Conservation (phyloP, 1,284 basidiomycete genomes). For the Paramarasmius palmivorus region DNA sequence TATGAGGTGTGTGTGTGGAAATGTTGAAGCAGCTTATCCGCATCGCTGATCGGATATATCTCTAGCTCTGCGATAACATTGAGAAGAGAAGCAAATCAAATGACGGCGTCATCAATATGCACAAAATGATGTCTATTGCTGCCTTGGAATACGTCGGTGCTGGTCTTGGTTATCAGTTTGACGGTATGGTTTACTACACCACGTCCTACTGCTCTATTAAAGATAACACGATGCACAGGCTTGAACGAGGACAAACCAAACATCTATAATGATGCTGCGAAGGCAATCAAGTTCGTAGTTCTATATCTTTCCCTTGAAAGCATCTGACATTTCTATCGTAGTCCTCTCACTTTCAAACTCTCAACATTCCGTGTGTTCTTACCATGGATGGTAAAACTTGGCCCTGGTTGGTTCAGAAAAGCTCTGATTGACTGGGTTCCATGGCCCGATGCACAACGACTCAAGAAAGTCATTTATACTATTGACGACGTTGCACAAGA, state of each 20-base stretch:
- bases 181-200: background rate
- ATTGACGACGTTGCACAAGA: background rate
- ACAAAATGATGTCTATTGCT: constrained; percentile 1
- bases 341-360: background rate
- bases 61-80: background rate
- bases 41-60: no score
- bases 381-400: background rate
- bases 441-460: background rate
- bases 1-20: no score
- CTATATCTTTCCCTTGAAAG: background rate
- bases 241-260: background rate
- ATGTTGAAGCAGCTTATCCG: no score
- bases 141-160: constrained; percentile 4
- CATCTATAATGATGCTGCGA: background rate
- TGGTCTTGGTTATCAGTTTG: constrained; percentile 1
- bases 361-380: background rate
- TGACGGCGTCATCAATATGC: background rate
- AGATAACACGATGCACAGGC: no score
- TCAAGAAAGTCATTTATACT: background rate
- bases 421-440: background rate
- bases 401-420: background rate
- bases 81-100: background rate
- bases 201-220: background rate
- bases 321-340: background rate
- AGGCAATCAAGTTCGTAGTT: background rate